Evolutionary conservation across 768 basidiomycete species (phyloP).

Genomic region (Mycena belliarum): DNA sequence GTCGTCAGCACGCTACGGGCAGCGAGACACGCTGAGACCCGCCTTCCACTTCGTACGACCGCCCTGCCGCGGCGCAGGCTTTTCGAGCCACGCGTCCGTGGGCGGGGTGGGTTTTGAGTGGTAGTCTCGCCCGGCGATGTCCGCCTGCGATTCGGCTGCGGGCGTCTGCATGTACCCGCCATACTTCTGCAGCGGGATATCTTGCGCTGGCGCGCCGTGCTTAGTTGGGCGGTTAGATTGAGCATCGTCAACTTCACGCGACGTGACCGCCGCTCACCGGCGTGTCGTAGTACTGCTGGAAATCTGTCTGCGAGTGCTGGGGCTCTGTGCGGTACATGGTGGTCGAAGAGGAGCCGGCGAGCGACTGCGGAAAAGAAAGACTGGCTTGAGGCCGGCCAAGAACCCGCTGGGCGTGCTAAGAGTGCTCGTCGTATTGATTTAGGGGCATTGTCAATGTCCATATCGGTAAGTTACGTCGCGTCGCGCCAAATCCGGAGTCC

Average conservation of each 20-base stretch:
- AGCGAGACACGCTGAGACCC: neutral
- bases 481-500: too few relatives aligned
- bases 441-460: neutral
- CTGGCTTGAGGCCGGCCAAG: too few relatives aligned
- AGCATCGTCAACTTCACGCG: too few relatives aligned
- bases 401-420: too few relatives aligned
- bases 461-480: neutral
- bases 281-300: slow-evolving; percentile 16
- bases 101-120: neutral
- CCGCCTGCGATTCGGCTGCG: slow-evolving; percentile 3
- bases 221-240: too few relatives aligned
- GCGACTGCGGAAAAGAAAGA: neutral
- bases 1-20: neutral
- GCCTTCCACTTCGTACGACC: slow-evolving; percentile 1
- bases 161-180: neutral
- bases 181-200: slow-evolving; percentile 9
- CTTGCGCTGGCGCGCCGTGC: neutral
- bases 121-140: neutral
- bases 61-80: neutral
- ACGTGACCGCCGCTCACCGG: neutral
- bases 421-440: neutral
- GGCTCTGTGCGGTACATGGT: neutral
- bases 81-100: slow-evolving; percentile 7
- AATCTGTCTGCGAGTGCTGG: slow-evolving; percentile 8
- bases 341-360: neutral